These are phyloP conservation scores for Solanum chacoense DNA, from an alignment of 305 asterid genomes.

Conservation along the genomic window DNA sequence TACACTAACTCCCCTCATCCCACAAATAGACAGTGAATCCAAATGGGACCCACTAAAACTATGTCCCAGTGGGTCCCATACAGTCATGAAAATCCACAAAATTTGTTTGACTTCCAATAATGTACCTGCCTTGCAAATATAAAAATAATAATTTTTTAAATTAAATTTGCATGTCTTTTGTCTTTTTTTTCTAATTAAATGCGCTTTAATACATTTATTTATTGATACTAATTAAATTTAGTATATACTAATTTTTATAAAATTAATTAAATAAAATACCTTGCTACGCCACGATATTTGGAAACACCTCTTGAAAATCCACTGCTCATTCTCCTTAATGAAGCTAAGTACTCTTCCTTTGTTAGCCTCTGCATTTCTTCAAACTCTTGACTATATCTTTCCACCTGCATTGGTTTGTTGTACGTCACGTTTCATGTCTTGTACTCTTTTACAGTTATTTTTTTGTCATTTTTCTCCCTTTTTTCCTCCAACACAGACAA, in stretches of 20 bases:
- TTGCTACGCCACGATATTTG: conserved; percentile 84
- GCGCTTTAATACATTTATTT: not conserved
- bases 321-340: conserved; percentile 64
- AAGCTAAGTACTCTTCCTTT: conserved; percentile 67
- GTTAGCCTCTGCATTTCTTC: conserved; percentile 54
- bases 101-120: not conserved
- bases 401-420: conserved; percentile 29
- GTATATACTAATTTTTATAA: not conserved
- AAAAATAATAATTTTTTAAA: not conserved
- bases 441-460: not conserved
- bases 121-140: not conserved
- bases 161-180: not conserved
- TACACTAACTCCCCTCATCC: not conserved
- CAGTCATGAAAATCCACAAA: conserved; percentile 6
- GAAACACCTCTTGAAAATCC: conserved; percentile 92
- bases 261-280: conserved; percentile 25
- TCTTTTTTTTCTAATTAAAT: not conserved
- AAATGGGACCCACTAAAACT: conserved; percentile 7
- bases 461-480: not conserved
- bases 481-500: not conserved
- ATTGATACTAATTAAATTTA: not conserved
- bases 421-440: not conserved
- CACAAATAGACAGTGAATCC: not conserved
- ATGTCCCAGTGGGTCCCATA: not conserved
- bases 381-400: conserved; percentile 36